Evolutionary conservation across 805 yeast genomes (phyloP).

Genomic region (Schwanniomyces vanrijiae): DNA sequence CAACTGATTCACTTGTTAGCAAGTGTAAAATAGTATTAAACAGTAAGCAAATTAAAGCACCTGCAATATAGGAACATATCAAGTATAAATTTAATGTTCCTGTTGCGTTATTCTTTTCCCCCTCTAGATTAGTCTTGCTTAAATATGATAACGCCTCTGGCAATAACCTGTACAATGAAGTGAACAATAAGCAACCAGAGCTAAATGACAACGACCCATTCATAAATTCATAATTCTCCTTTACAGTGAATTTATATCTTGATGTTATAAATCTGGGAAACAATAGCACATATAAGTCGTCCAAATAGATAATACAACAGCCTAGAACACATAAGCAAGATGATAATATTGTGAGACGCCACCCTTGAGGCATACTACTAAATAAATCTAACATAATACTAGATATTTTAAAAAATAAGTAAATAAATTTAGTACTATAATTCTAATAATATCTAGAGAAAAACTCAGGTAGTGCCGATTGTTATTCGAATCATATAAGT

Average conservation of each 20-base stretch:
- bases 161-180: constrained; percentile 73
- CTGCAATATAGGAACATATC: constrained; percentile 51
- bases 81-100: constrained; percentile 34
- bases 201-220: constrained; percentile 75
- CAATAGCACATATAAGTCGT: constrained; percentile 46
- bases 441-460: no score
- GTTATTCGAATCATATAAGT: not conserved
- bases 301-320: constrained; percentile 61
- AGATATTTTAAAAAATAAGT: not conserved
- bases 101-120: constrained; percentile 4
- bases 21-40: constrained; percentile 70
- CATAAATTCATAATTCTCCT: constrained; percentile 62
- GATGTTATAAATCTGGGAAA: constrained; percentile 43
- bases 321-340: constrained; percentile 75
- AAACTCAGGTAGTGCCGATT: not conserved
- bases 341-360: constrained; percentile 64
- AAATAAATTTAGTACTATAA: no score
- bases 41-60: constrained; percentile 57
- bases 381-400: constrained; percentile 3
- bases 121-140: constrained; percentile 15
- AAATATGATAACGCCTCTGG: constrained; percentile 64
- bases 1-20: constrained; percentile 75
- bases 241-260: constrained; percentile 49
- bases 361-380: constrained; percentile 46
- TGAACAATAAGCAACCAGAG: constrained; percentile 79